Evolutionary conservation across 345 rosid species (phyloP), one percentile per base, ranked within the genome.

Genomic region (Lenwebbia sp.): DNA sequence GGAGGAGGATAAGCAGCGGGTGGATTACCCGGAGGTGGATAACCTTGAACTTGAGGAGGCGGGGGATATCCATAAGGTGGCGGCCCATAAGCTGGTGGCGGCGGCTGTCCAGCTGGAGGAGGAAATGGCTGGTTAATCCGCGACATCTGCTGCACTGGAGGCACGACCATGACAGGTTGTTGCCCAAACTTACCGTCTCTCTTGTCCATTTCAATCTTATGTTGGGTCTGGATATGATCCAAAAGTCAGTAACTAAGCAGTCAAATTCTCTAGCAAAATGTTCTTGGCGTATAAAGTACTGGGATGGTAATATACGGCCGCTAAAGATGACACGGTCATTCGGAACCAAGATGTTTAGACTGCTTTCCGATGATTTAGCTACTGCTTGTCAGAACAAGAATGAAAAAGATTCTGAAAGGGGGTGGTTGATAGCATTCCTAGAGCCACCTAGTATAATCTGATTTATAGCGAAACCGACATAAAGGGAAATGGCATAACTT

Each of bases 121-220:
- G 93, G 92, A 82, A 85, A n/a, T 33, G 90, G 91, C 84, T 91
- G 94, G 87, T 94, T 92, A 44, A 93, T 83, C 17, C 95, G 91
- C 4, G 96, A 94, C 98, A 95, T 93, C 81, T 94, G 94, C 87
- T 93, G 96, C 85, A 89, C 52, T 3, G 93, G 91, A 60, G 96
- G 98, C 30, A 91, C 93, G 0, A 85, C 89, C 98, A 93, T 94
- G n/a, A 84, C 88, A 83, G 93, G 90, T 47, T 83, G 94, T 75
- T 90, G 90, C 86, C 93, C 93, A 76, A 90, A 89, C 83, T 90
- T 89, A 3, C 95, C 94, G 37, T 94, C 96, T 88, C 97, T 89
- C 89, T 92, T 93, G 89, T 94, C 98, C 95, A 95, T 91, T 89
- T 95, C 98, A 84, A 94, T 54, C 91, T 94, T 95, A 90, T 93